phyloP scores from a whole-genome alignment of 228 moss, liverwort and hornwort genomes.

The Sphagnum fallax region DNA sequence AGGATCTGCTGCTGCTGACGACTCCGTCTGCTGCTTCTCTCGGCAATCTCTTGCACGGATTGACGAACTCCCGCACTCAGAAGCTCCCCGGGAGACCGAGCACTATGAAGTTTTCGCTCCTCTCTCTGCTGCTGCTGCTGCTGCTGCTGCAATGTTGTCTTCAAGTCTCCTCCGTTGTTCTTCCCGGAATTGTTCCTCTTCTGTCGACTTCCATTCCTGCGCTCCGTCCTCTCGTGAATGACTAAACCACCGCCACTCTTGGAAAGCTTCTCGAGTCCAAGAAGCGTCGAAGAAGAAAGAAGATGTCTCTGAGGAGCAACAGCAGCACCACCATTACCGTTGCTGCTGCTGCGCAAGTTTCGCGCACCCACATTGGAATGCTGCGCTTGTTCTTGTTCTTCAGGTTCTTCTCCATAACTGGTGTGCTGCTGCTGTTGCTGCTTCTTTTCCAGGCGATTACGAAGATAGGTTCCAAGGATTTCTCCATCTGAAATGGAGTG shows the following conservation, averaged over 20 bases:
- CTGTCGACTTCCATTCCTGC: conserved; percentile 17
- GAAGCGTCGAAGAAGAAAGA: not conserved
- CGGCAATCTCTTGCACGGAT: conserved; percentile 13
- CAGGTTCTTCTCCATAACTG: no score
- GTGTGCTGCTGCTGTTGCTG: no score
- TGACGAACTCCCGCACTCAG: conserved; percentile 10
- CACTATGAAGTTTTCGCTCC: conserved; percentile 9
- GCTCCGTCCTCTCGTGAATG: conserved; percentile 23
- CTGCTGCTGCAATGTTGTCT: conserved; percentile 4
- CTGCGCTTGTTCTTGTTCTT: no score
- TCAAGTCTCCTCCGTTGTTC: conserved; percentile 15
- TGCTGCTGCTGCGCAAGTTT: no score
- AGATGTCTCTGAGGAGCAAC: no score
- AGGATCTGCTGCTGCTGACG: conserved; percentile 24
- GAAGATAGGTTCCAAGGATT: no score
- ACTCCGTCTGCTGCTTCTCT: conserved; percentile 18
- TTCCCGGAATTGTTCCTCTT: conserved; percentile 19
- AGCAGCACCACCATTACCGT: no score
- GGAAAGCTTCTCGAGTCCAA: conserved; percentile 18
- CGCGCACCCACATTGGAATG: no score
- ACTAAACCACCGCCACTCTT: conserved; percentile 9
- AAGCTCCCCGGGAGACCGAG: not conserved
- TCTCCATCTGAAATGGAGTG: no score
- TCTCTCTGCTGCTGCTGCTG: conserved; percentile 27
- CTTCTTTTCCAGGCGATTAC: no score